Base-by-base conservation (phyloP, 768 basidiomycete genomes). In the Leccinum variicolor region DNA sequence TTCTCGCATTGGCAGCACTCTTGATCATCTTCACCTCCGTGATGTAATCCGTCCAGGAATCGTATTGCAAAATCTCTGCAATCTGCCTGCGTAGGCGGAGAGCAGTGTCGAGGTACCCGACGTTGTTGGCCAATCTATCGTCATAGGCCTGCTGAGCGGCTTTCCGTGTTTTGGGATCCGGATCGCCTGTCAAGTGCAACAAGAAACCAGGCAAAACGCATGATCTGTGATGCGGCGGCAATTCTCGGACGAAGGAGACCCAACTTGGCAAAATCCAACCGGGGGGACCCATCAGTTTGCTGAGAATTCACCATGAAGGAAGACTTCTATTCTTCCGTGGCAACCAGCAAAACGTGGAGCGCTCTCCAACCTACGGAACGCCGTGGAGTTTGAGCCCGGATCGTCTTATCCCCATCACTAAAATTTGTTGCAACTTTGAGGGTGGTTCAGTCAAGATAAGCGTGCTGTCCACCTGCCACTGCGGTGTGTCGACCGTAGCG, bases 121-220 rank as follows among this genome's bases (percentile, higher is more conserved):
- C 3, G 17, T 39, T 13, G 31, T 33, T 33, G 11, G 31, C 31
- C 5, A 33, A 33, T 33, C 5, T 14, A 33, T 33, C 5, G 31
- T 14, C 13, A 33, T 14, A 33, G 13, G 31, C 13, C 5, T 33
- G 31, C 31, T 33, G 31, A 33, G 31, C 13, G 0, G 31, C 74
- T 63, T 82, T 77, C 45, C 92, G 87, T 6, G 89, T 92, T 43
- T 79, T 75, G 0, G 90, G 84, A 61, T 79, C 23, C 23, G 23
- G 23, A 65, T 36, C 47, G 34, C 46, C 62, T 65, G 55, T 55
- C 41, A 53, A 50, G 29, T 43, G 28, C 36, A 58, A n/a, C 45
- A 47, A 59, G 25, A 41, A 54, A 55, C 28, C 39, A 45, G n/a
- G 39, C 39, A 41, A 41, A 41, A 41, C 39, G n/a, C 15, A 41